Conservation (phyloP, 192 early-diverging fungal genomes). For the Podila epigama region DNA sequence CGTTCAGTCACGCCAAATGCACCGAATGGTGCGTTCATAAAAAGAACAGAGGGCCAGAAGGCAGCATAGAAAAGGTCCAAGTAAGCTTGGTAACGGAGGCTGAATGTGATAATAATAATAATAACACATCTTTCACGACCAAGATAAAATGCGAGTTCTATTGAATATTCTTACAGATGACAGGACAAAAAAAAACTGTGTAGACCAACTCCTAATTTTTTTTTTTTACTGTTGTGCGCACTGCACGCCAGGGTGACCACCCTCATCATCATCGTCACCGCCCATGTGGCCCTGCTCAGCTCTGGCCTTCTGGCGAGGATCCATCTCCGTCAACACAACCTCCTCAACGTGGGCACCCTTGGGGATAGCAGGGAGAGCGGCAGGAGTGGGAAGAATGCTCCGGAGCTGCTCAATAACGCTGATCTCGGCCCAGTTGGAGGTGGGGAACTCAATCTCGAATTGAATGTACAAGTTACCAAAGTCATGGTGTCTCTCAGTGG, state of each 20-base stretch:
- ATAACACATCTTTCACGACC: too few species aligned
- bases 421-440: conserved; percentile 77
- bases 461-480: conserved; percentile 93
- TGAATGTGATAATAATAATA: too few species aligned
- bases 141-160: too few species aligned
- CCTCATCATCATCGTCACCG: conserved; percentile 74
- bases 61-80: too few species aligned
- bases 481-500: conserved; percentile 86
- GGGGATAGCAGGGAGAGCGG: conserved; percentile 54
- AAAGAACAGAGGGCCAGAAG: too few species aligned
- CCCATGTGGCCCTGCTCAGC: conserved; percentile 64
- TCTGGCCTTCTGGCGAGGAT: conserved; percentile 73
- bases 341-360: conserved; percentile 80
- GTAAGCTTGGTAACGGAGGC: too few species aligned
- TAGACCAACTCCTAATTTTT: too few species aligned
- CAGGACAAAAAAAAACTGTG: too few species aligned
- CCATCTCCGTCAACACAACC: conserved; percentile 79
- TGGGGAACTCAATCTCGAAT: conserved; percentile 95
- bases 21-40: too few species aligned
- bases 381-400: conserved; percentile 80
- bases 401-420: conserved; percentile 81
- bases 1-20: too few species aligned
- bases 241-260: conserved; percentile 83
- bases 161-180: too few species aligned
- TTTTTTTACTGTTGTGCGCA: conserved; percentile 92